Evolutionary conservation across 108 stramenopile species (phyloP).

Genomic region (Parietichytrium sp.): DNA sequence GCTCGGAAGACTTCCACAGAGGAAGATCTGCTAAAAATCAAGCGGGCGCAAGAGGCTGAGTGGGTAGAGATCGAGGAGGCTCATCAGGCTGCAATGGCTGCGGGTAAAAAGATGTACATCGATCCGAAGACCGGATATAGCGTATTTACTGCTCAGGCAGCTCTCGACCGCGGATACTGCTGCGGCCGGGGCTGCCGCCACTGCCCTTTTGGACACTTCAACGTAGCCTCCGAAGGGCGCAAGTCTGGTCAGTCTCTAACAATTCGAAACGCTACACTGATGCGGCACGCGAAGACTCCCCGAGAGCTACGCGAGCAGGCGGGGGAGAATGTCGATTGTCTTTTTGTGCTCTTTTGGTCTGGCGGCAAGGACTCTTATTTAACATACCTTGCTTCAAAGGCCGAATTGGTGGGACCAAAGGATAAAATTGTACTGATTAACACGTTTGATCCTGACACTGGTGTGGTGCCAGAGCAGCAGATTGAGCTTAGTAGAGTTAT

Average conservation of each 20-base stretch:
- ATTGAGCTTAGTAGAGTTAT: conserved; percentile 69
- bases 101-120: conserved; percentile 56
- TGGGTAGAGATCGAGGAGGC: background rate
- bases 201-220: conserved; percentile 83
- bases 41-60: background rate
- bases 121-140: conserved; percentile 81
- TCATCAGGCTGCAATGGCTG: background rate
- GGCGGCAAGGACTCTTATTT: conserved; percentile 90
- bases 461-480: conserved; percentile 82
- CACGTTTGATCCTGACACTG: conserved; percentile 75
- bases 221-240: conserved; percentile 64
- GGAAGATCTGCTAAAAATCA: background rate
- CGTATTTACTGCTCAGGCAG: conserved; percentile 81
- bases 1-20: background rate
- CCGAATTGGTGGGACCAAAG: background rate
- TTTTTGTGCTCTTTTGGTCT: conserved; percentile 75
- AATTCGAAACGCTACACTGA: background rate
- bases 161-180: conserved; percentile 77
- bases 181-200: conserved; percentile 89
- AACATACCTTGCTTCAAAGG: conserved; percentile 66
- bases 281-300: background rate
- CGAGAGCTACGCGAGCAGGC: background rate
- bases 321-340: background rate
- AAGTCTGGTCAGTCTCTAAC: conserved; percentile 36
- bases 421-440: conserved; percentile 71